Evolutionary conservation across 2,329 filamentous ascomycete genomes (phyloP).

Genomic region (Hyphodiscus sp.): DNA sequence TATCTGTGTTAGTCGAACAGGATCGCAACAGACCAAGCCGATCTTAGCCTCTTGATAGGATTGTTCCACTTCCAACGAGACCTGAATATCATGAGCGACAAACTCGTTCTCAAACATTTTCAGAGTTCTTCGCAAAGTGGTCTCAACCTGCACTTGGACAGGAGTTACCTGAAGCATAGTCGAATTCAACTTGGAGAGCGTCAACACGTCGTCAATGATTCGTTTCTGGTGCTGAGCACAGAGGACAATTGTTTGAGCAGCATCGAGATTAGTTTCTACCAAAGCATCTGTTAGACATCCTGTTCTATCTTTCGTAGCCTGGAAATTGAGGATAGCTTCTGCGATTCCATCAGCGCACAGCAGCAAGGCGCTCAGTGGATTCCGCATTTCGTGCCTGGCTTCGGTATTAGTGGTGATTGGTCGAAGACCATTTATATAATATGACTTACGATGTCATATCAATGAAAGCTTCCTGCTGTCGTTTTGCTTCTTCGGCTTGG

Average conservation of each 20-base stretch:
- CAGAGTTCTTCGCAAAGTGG: constrained; percentile 58
- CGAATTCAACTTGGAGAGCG: constrained; percentile 69
- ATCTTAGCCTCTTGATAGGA: constrained; percentile 57
- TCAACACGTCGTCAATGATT: constrained; percentile 65
- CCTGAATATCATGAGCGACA: constrained; percentile 60
- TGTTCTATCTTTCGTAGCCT: constrained; percentile 22
- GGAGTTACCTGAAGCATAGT: constrained; percentile 64
- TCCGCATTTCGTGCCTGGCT: constrained; percentile 71
- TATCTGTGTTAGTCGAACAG: constrained; percentile 66
- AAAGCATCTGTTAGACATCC: constrained; percentile 35
- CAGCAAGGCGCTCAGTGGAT: constrained; percentile 66
- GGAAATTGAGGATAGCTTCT: constrained; percentile 37
- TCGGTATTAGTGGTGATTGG: neutral
- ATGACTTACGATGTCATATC: constrained; percentile 58
- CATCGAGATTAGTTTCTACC: constrained; percentile 55
- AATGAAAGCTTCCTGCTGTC: constrained; percentile 76
- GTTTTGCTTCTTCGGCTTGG: constrained; percentile 52
- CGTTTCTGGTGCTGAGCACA: constrained; percentile 75
- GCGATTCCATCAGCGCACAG: constrained; percentile 70
- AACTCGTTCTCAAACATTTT: constrained; percentile 76
- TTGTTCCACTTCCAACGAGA: constrained; percentile 60
- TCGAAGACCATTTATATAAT: constrained; percentile 45
- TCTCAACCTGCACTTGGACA: constrained; percentile 58
- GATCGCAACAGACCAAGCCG: constrained; percentile 68
- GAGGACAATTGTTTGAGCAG: constrained; percentile 66